These are phyloP conservation scores for Groenewaldozyma tartarivorans DNA, from an alignment of 805 yeast species.

Conservation along the genomic window DNA sequence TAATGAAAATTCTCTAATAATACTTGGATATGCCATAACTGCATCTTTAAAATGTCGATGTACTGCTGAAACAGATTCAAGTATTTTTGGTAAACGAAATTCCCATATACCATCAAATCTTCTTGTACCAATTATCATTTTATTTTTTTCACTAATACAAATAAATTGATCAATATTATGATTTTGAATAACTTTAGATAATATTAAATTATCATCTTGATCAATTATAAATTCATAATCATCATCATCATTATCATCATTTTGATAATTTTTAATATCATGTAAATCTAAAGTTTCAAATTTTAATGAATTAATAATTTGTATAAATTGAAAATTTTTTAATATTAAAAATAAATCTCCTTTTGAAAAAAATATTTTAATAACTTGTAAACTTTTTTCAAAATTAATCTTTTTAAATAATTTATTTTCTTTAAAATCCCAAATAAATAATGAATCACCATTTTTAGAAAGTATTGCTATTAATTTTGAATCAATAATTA, in stretches of 20 bases:
- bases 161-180: constrained; percentile 67
- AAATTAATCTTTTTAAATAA: too few species aligned
- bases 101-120: constrained; percentile 56
- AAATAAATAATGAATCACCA: not conserved
- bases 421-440: not conserved
- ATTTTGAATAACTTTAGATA: constrained; percentile 44
- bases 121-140: constrained; percentile 46
- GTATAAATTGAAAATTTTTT: not conserved
- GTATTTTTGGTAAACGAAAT: constrained; percentile 40
- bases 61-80: constrained; percentile 24
- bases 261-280: too few species aligned
- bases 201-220: constrained; percentile 19
- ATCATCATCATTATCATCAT: not conserved
- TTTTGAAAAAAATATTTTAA: constrained; percentile 7
- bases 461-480: constrained; percentile 4
- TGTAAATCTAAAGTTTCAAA: not conserved
- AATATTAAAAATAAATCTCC: constrained; percentile 17
- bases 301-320: too few species aligned
- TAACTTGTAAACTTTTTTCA: not conserved
- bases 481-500: constrained; percentile 11
- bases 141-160: constrained; percentile 40
- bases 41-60: not conserved
- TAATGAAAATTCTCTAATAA: not conserved
- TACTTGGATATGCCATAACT: not conserved
- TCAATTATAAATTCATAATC: constrained; percentile 4